Percentiles rank a stretch among this genome's conserved stretches.
These are phyloP conservation scores for Parasarocladium wereldwijsianum DNA, from an alignment of 2,329 filamentous ascomycete species.

Conservation along the genomic window DNA sequence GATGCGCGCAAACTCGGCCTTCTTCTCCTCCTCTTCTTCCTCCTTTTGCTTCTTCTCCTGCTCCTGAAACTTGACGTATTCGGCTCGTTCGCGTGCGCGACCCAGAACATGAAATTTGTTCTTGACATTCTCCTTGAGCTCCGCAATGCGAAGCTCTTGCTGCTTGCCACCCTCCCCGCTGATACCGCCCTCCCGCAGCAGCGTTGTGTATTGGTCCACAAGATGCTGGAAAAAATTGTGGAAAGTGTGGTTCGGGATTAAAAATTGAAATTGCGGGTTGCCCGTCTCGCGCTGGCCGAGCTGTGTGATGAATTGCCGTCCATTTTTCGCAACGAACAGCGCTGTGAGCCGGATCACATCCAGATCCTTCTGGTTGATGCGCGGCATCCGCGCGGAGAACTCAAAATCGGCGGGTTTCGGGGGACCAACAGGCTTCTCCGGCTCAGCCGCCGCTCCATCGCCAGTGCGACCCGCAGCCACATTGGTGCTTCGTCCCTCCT, in stretches of 20 bases:
- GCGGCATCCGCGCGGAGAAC: constrained; percentile 93
- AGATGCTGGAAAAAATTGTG: constrained; percentile 91
- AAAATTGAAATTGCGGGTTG: constrained; percentile 93
- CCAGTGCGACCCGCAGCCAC: constrained; percentile 61
- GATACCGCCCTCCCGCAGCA: constrained; percentile 54
- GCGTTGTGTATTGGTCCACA: constrained; percentile 81
- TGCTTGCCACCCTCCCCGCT: constrained; percentile 53
- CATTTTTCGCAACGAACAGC: constrained; percentile 84
- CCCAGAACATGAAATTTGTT: constrained; percentile 71
- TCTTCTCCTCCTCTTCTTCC: constrained; percentile 72
- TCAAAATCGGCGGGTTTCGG: constrained; percentile 74
- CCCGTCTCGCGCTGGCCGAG: constrained; percentile 76
- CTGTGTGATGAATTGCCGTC: constrained; percentile 79
- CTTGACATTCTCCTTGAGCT: constrained; percentile 59
- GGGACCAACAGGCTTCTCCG: constrained; percentile 61
- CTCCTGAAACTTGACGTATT: constrained; percentile 75
- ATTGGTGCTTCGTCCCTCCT: constrained; percentile 65
- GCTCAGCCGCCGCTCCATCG: constrained; percentile 33
- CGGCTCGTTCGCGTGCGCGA: constrained; percentile 70
- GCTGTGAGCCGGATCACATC: constrained; percentile 64
- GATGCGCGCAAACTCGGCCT: constrained; percentile 63
- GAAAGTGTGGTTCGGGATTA: constrained; percentile 87
- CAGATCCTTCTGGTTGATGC: constrained; percentile 89
- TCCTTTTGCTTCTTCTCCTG: constrained; percentile 79
- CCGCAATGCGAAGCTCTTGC: constrained; percentile 55